Base-by-base conservation (phyloP, 2,329 filamentous ascomycete species). In the Fusarium torreyae region DNA sequence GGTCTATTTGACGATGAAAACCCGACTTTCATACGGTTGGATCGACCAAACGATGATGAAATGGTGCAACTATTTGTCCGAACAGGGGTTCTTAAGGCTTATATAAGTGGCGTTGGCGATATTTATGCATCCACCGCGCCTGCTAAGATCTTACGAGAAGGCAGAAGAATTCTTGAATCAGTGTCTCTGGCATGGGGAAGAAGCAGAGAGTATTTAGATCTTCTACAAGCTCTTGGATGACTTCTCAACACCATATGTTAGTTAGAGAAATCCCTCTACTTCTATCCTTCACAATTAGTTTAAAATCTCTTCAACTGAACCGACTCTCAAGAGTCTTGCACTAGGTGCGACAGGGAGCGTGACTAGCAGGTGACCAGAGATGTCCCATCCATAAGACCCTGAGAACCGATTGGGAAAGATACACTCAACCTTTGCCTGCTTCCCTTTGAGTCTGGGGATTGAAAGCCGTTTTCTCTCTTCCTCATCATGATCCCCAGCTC, bases 31-130 rank as follows among this genome's bases (percentile, higher is more conserved):
- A 85, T 88, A 38, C 81, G 85, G 18, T 77, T 89, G 0, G 87
- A 89, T 57, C 79, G 86, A 11, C 87, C 87, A 0, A 82, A 82
- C 4, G 86, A 88, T 64, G 87, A 89, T 71, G 86, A 88, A 68
- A 79, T 88, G 49, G 86, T 88, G 2, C 87, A 89, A 68, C 75
- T 84, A 3, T 89, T 86, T 71, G 85, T 89, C 1, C 78, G 82
- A 13, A 78, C 81, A 17, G 87, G 86, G 0, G 58, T 68, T 1
- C 87, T 89, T 82, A 79, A 78, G 18, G 85, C 82, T 1, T 81
- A 84, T 62, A 79, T 88, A 10, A 83, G 80, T 10, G 85, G 84
- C 5, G 84, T 88, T 2, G 87, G 86, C 1, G 82, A 88, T 69
- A 76, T 87, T 6, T 84, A 66, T 31, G 61, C 50, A 0, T 34